Percentiles rank a stretch among this genome's conserved stretches.
Conservation (phyloP, 441 rosid species). For the Populus hybrid region DNA sequence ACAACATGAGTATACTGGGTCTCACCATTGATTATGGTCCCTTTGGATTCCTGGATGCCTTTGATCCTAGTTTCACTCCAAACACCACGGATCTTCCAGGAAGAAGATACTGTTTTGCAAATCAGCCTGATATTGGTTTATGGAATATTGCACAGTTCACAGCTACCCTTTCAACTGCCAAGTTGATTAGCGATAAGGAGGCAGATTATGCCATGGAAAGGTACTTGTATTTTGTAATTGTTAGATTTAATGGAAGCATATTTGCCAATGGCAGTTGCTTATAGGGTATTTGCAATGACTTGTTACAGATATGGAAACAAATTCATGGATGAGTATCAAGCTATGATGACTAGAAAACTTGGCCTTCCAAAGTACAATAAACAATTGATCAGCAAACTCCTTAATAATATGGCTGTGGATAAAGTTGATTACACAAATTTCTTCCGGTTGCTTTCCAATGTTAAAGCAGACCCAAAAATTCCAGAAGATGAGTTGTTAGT, state of each 20-base stretch:
- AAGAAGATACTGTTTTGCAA: slow-evolving; percentile 91
- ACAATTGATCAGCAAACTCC: slow-evolving; percentile 75
- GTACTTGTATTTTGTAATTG: slow-evolving; percentile 21
- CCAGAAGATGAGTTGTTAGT: slow-evolving; percentile 62
- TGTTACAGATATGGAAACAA: slow-evolving; percentile 76
- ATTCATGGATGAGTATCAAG: slow-evolving; percentile 97
- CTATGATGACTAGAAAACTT: slow-evolving; percentile 84
- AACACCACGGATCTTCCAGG: slow-evolving; percentile 99
- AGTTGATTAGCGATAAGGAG: slow-evolving; percentile 80
- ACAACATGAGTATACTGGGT: slow-evolving; percentile 97
- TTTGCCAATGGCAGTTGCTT: neutral
- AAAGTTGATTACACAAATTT: slow-evolving; percentile 98
- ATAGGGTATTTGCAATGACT: slow-evolving; percentile 1
- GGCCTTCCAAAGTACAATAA: slow-evolving; percentile 94
- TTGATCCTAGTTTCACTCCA: slow-evolving; percentile 96
- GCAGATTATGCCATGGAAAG: slow-evolving; percentile 93
- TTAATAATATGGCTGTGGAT: slow-evolving; percentile 93
- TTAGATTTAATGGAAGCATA: neutral
- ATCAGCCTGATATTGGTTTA: slow-evolving; percentile 91
- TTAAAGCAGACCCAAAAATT: slow-evolving; percentile 68
- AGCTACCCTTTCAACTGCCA: slow-evolving; percentile 59
- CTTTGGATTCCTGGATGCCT: slow-evolving; percentile 97
- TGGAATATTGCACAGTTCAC: slow-evolving; percentile 94
- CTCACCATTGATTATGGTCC: slow-evolving; percentile 98
- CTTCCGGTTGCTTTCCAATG: slow-evolving; percentile 77